These are phyloP conservation scores for Aspergillus avenaceus DNA, from an alignment of 495 filamentous ascomycete species.

Conservation along the genomic window DNA sequence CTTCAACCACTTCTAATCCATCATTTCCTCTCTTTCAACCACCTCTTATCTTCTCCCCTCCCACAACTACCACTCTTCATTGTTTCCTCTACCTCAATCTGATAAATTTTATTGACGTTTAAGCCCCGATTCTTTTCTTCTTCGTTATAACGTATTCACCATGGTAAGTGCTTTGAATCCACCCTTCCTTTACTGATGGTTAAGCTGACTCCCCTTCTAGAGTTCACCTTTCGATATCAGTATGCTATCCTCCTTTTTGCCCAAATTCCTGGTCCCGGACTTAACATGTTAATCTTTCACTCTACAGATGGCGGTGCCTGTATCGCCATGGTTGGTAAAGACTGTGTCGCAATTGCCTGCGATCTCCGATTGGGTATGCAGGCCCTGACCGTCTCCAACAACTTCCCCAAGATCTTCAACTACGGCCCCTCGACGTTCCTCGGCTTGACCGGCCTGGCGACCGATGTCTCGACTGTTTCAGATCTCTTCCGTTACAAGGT, in stretches of 20 bases:
- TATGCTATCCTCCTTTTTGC: constrained; percentile 38
- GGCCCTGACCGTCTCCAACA: constrained; percentile 94
- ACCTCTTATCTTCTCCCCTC: constrained; percentile 18
- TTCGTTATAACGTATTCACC: neutral
- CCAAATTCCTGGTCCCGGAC: constrained; percentile 2
- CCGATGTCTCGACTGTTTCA: constrained; percentile 88
- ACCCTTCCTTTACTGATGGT: constrained; percentile 5
- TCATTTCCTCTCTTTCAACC: constrained; percentile 22
- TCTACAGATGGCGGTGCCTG: constrained; percentile 84
- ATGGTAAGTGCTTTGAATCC: constrained; percentile 20
- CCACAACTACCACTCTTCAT: neutral
- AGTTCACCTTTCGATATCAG: constrained; percentile 86
- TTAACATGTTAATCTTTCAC: constrained; percentile 23
- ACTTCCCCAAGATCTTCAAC: constrained; percentile 99
- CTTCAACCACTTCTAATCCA: constrained; percentile 25
- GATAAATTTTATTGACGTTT: neutral
- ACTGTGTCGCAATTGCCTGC: constrained; percentile 98
- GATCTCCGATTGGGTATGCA: constrained; percentile 97
- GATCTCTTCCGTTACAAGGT: constrained; percentile 99
- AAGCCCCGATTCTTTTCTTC: constrained; percentile 2
- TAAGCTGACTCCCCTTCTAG: constrained; percentile 46
- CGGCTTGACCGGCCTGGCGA: constrained; percentile 94
- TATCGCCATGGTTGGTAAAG: constrained; percentile 98
- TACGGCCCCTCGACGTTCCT: constrained; percentile 90
- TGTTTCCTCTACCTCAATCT: neutral